A percentile compares a stretch with the other conserved stretches of the same genome.
These are phyloP conservation scores for Syzygium syzygioides DNA, from an alignment of 441 rosid genomes.

Conservation along the genomic window DNA sequence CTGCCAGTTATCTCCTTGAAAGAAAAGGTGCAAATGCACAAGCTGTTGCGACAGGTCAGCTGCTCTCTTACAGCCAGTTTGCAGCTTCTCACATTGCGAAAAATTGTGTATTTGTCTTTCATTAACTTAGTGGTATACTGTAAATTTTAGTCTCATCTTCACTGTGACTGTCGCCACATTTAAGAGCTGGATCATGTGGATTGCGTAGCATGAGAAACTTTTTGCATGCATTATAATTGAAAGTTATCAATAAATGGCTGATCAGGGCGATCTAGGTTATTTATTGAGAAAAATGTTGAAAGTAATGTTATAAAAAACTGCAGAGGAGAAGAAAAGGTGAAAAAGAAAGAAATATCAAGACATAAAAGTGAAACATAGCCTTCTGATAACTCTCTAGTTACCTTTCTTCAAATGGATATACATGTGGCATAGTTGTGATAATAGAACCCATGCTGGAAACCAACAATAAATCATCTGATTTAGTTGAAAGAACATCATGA, in stretches of 20 bases:
- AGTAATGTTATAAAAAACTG: not conserved
- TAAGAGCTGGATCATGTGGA: not conserved
- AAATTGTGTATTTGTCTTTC: not conserved
- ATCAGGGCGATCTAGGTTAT: not conserved
- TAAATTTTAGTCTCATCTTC: not conserved
- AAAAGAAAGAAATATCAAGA: not conserved
- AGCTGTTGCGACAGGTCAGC: not conserved
- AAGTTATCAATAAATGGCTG: not conserved
- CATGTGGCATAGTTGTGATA: slow-evolving; percentile 79
- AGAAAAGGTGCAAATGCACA: not conserved
- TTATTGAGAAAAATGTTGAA: not conserved
- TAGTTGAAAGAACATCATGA: slow-evolving; percentile 57
- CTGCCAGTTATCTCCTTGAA: not conserved
- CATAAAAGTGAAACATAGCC: not conserved
- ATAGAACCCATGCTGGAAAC: slow-evolving; percentile 61
- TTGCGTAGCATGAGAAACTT: not conserved
- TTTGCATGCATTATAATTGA: not conserved
- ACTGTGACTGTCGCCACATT: not conserved
- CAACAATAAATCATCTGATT: slow-evolving; percentile 38
- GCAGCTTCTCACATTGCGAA: not conserved
- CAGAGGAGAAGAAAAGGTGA: not conserved
- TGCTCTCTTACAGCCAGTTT: not conserved
- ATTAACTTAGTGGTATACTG: not conserved
- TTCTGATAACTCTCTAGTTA: slow-evolving; percentile 14
- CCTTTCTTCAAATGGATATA: slow-evolving; percentile 99